A percentile compares a stretch with the other conserved stretches of the same genome.
Evolutionary conservation across 192 early-diverging fungal species (phyloP).

Genomic region (Phycomyces blakesleeanus): DNA sequence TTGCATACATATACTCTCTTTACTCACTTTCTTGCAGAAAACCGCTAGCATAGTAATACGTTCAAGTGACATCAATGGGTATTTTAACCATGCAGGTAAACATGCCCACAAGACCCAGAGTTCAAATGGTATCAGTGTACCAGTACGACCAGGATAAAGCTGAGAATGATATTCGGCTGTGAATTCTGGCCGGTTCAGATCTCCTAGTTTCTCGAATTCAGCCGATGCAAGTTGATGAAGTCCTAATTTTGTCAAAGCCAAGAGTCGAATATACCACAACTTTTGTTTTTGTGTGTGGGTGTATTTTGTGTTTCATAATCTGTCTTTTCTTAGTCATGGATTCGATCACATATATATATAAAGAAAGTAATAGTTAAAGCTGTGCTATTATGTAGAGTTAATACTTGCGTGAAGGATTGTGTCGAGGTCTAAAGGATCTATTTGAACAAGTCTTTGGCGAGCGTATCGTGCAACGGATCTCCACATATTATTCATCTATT

Average conservation of each 20-base stretch:
- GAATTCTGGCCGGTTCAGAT: slow-evolving; percentile 40
- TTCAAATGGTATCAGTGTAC: slow-evolving; percentile 50
- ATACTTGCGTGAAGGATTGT: slow-evolving; percentile 41
- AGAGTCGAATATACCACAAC: slow-evolving; percentile 50
- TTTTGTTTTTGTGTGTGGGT: too few relatives aligned
- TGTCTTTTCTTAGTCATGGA: too few relatives aligned
- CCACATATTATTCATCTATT: slow-evolving; percentile 49
- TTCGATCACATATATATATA: background rate
- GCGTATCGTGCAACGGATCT: slow-evolving; percentile 43
- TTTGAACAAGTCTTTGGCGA: slow-evolving; percentile 38
- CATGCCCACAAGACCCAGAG: slow-evolving; percentile 41
- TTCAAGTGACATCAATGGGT: slow-evolving; percentile 40
- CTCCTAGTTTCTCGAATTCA: slow-evolving; percentile 48
- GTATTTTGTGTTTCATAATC: too few relatives aligned
- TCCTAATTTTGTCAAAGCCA: slow-evolving; percentile 42
- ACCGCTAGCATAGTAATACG: slow-evolving; percentile 40
- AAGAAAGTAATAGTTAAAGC: too few relatives aligned
- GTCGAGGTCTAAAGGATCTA: slow-evolving; percentile 31
- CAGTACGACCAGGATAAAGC: slow-evolving; percentile 33
- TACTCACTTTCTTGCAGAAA: slow-evolving; percentile 40
- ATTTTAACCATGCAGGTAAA: slow-evolving; percentile 37
- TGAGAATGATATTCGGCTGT: slow-evolving; percentile 33
- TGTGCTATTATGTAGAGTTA: too few relatives aligned
- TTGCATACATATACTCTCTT: background rate
- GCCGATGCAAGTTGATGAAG: slow-evolving; percentile 49